These are phyloP conservation scores for Neurospora tetraspora DNA, from an alignment of 495 filamentous ascomycete genomes.

Conservation along the genomic window DNA sequence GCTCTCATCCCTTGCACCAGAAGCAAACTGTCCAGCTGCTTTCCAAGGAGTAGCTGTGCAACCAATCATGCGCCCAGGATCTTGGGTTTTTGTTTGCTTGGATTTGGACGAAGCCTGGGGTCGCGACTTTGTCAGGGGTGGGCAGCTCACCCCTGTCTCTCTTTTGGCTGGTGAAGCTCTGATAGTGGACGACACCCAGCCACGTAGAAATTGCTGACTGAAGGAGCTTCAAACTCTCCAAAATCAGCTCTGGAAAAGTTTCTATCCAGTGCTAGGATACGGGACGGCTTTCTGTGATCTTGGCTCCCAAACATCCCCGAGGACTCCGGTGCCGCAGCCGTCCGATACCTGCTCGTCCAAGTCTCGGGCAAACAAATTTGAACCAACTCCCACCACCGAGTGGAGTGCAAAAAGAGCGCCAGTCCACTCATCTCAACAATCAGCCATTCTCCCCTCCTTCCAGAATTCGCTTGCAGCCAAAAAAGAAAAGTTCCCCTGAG, in stretches of 20 bases:
- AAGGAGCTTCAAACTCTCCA: background rate
- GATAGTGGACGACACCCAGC: slow-evolving; percentile 14
- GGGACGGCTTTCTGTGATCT: background rate
- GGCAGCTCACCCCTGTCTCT: background rate
- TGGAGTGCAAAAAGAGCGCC: background rate
- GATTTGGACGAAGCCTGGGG: background rate
- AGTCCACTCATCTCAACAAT: background rate
- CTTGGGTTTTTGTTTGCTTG: background rate
- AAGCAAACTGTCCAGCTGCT: background rate
- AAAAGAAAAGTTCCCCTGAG: background rate
- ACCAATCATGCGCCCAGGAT: background rate
- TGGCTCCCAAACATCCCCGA: background rate
- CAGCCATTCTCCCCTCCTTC: background rate
- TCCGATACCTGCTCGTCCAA: background rate
- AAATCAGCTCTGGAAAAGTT: background rate
- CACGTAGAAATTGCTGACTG: background rate
- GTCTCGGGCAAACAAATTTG: background rate
- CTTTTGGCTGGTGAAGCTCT: slow-evolving; percentile 6
- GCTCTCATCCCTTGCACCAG: background rate
- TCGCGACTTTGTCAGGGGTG: background rate
- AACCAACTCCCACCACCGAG: background rate
- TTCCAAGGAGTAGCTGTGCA: background rate
- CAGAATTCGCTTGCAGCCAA: background rate
- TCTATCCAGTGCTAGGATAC: background rate
- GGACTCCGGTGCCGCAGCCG: too few species aligned